Conservation (phyloP, 2,329 filamentous ascomycete genomes). For the Fusarium goolgardi region DNA sequence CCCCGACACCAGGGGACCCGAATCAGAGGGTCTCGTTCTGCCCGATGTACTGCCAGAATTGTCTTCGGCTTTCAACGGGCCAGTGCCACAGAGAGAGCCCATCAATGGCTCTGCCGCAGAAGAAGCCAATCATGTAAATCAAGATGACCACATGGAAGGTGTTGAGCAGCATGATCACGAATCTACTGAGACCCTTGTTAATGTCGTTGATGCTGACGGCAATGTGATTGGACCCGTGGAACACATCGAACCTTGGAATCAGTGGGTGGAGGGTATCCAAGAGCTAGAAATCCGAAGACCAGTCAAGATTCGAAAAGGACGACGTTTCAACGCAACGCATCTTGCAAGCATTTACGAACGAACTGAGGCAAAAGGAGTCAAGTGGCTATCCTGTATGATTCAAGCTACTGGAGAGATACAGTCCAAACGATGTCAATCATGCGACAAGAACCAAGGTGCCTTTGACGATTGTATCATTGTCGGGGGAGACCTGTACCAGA, state of each 20-base stretch:
- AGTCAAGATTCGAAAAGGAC: conserved; percentile 56
- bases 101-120: conserved; percentile 2
- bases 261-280: conserved; percentile 55
- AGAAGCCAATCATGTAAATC: neutral
- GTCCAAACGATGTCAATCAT: conserved; percentile 55
- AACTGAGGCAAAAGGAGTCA: conserved; percentile 56
- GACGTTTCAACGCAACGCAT: conserved; percentile 55
- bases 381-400: conserved; percentile 62
- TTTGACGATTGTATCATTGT: conserved; percentile 61
- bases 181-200: conserved; percentile 44
- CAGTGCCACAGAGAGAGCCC: conserved; percentile 3
- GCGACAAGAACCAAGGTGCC: conserved; percentile 56
- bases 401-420: conserved; percentile 61
- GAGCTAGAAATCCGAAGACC: conserved; percentile 53
- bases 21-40: conserved; percentile 28
- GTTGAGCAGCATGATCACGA: conserved; percentile 30
- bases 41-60: conserved; percentile 23
- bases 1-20: conserved; percentile 31
- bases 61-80: conserved; percentile 26
- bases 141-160: conserved; percentile 39
- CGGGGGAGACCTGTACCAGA: conserved; percentile 56
- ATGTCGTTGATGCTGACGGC: conserved; percentile 55
- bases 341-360: conserved; percentile 57
- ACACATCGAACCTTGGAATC: conserved; percentile 54
- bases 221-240: conserved; percentile 54